Base-by-base conservation (phyloP, 2,329 filamentous ascomycete species). In the Didymella pomorum region DNA sequence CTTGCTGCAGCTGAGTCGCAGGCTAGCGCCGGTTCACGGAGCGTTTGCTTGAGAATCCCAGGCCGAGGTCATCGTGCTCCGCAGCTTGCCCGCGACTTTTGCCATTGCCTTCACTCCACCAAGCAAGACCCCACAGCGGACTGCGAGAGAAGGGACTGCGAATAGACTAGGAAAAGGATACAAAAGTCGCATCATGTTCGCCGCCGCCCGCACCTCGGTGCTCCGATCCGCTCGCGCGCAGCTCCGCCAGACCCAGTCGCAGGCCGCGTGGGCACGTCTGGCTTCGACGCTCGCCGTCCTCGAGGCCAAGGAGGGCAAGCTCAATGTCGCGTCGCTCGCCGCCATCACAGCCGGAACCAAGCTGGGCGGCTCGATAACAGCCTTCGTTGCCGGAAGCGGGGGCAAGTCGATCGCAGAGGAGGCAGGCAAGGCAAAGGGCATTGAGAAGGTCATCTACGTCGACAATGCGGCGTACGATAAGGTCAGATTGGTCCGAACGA, bases 391-490 rank as follows among this genome's bases (percentile, higher is more conserved):
- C 29, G 95, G 95, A 25, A 86, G 83, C 70, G 90, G 87, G 71
- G 88, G 90, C 66, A 91, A 93, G 79, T 73, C 79, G 53, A 89
- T 88, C 7, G 95, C 93, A 51, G 88, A 91, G 56, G 88, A 96
- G 79, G 93, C 91, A 23, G 90, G 93, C 63, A 96, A 96, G 80
- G 89, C 96, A 37, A 87, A 92, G 65, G 95, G 95, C 26, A 80
- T 99, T 39, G 92, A 96, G 71, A 98, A 97, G 83, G 87, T 99
- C 61, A 86, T 99, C 69, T 88, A 87, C 41, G 89, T 98, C 20
- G 91, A 97, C 65, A 98, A 92, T 79, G 87, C 82, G 53, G 90
- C 92, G 49, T 99, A 99, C 74, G 93, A 98, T 73, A 96, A 93
- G 87, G 92, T 93, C 71, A 59, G 66, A 8, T 31, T 3, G 37